Conservation (phyloP, 2,329 filamentous ascomycete genomes). For the Myriosclerotinia scirpicola region DNA sequence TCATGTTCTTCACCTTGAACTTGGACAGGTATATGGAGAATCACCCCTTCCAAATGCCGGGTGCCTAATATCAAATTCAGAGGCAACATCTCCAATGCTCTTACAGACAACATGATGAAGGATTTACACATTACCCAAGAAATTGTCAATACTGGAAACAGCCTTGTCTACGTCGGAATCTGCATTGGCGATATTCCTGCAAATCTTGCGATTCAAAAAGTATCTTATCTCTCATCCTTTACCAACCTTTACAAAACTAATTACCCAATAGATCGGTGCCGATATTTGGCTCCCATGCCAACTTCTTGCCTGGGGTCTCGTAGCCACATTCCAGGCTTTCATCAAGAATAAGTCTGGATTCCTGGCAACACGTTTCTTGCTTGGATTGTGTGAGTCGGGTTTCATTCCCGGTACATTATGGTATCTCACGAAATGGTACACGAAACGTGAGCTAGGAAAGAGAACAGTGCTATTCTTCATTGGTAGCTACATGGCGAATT, state of each 20-base stretch:
- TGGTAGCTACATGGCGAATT: constrained; percentile 18
- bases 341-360: constrained; percentile 42
- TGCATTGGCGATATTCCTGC: constrained; percentile 22
- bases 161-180: constrained; percentile 21
- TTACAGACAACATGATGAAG: constrained; percentile 47
- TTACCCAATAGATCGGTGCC: constrained; percentile 50
- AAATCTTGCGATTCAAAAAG: constrained; percentile 21
- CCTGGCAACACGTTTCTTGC: constrained; percentile 33
- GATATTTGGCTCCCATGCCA: constrained; percentile 55
- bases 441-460: constrained; percentile 17
- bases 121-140: constrained; percentile 18
- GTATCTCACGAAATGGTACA: constrained; percentile 21
- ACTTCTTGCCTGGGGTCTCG: constrained; percentile 53
- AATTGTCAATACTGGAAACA: constrained; percentile 20
- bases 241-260: constrained; percentile 42
- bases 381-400: constrained; percentile 42
- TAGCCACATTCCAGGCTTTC: constrained; percentile 52
- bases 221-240: not conserved
- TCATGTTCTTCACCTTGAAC: constrained; percentile 24
- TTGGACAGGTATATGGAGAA: constrained; percentile 16
- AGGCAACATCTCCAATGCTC: constrained; percentile 55
- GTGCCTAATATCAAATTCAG: not conserved
- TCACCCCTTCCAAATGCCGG: too few species aligned
- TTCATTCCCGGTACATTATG: constrained; percentile 55
- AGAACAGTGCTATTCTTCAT: constrained; percentile 20